These are phyloP conservation scores for Suhomyces faveliae DNA, from an alignment of 805 yeast genomes.

Conservation along the genomic window DNA sequence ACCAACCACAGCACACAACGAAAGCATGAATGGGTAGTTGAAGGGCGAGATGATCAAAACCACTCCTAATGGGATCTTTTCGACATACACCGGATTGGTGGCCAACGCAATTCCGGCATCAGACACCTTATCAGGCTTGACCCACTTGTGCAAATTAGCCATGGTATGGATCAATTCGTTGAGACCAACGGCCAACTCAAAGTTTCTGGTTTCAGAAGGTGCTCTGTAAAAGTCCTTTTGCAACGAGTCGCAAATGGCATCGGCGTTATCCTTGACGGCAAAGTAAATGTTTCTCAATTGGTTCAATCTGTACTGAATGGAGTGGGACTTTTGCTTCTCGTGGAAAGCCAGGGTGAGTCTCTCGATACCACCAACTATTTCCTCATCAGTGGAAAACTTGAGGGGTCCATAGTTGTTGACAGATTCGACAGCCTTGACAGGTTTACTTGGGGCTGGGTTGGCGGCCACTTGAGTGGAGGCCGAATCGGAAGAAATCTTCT, in stretches of 20 bases:
- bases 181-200: constrained; percentile 54
- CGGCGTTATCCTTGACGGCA: constrained; percentile 58
- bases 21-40: constrained; percentile 71
- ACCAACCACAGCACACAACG: constrained; percentile 66
- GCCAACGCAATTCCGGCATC: constrained; percentile 36
- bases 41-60: constrained; percentile 76
- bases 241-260: constrained; percentile 56
- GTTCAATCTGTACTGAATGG: constrained; percentile 55
- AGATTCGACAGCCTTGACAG: neutral
- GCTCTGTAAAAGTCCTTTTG: constrained; percentile 66
- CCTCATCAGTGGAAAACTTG: constrained; percentile 45
- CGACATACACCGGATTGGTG: constrained; percentile 30
- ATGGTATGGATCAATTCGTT: constrained; percentile 62
- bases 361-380: constrained; percentile 48
- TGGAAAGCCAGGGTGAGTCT: constrained; percentile 43
- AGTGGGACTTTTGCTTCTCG: constrained; percentile 45
- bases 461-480: neutral
- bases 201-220: constrained; percentile 55
- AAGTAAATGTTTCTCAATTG: constrained; percentile 68
- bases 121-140: constrained; percentile 46
- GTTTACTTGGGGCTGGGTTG: neutral
- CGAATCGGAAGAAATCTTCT: neutral
- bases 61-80: constrained; percentile 53
- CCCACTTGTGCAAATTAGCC: constrained; percentile 58
- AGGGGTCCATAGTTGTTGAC: constrained; percentile 15